phyloP scores from a whole-genome alignment of 2,329 filamentous ascomycete genomes.

The Pseudohalonectria lignicola region DNA sequence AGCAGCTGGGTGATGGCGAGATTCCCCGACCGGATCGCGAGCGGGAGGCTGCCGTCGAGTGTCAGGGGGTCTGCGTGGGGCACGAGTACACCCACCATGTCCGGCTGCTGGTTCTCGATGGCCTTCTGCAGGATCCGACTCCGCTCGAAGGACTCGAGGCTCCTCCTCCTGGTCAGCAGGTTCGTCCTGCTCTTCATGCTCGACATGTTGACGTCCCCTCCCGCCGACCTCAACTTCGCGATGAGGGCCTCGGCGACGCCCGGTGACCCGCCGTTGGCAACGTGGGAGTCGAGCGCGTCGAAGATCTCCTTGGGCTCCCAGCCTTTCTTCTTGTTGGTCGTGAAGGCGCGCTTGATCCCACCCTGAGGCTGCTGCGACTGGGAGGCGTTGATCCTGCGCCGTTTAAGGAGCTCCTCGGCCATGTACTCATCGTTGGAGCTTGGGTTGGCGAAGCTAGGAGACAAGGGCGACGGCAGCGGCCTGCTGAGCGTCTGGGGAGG shows the following conservation, averaged over 20 bases:
- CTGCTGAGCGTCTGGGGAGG: slow-evolving; percentile 26
- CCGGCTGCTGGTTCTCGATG: slow-evolving; percentile 42
- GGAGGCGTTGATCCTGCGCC: slow-evolving; percentile 22
- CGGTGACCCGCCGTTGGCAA: slow-evolving; percentile 35
- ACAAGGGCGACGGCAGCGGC: slow-evolving; percentile 21
- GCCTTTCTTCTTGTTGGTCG: slow-evolving; percentile 31
- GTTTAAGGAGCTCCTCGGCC: slow-evolving; percentile 44
- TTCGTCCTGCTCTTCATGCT: slow-evolving; percentile 34
- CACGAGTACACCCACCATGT: slow-evolving; percentile 42
- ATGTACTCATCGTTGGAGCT: slow-evolving; percentile 35
- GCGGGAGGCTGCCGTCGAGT: slow-evolving; percentile 36
- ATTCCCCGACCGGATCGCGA: slow-evolving; percentile 34
- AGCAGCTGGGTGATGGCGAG: slow-evolving; percentile 32
- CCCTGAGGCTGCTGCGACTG: slow-evolving; percentile 16
- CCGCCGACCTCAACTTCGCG: slow-evolving; percentile 33
- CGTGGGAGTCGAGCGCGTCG: slow-evolving; percentile 35
- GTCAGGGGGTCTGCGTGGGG: slow-evolving; percentile 39
- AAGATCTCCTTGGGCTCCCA: slow-evolving; percentile 44
- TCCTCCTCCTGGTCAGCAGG: slow-evolving; percentile 36
- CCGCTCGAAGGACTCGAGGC: slow-evolving; percentile 37
- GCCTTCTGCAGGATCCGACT: slow-evolving; percentile 34
- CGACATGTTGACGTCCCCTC: slow-evolving; percentile 38
- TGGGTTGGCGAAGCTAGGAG: slow-evolving; percentile 25
- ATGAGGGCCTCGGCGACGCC: slow-evolving; percentile 47
- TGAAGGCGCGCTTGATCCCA: slow-evolving; percentile 27